Evolutionary conservation across 441 rosid species (phyloP), one percentile per base, ranked within the genome.

Genomic region (Populus hybrid): DNA sequence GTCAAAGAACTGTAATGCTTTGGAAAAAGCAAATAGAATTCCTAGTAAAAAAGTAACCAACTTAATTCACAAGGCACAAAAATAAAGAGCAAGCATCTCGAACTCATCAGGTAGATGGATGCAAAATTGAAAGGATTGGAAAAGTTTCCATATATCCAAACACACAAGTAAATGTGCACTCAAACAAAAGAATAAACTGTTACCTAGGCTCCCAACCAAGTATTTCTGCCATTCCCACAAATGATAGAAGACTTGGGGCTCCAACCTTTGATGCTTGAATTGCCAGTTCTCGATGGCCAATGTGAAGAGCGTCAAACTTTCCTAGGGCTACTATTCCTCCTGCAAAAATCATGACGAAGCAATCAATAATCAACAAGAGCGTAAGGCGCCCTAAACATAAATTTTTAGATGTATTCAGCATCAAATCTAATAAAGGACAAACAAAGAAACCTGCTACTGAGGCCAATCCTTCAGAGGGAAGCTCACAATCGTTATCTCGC

Each of bases 121-220:
- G n/a, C 12, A 57, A 66, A 42, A 21, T 23, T 18, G 69, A 42
- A 40, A 30, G 36, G 34, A 18, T 18, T 42, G 35, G 21, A 53
- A 53, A 53, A 12, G 21, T 53, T 18, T 53, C 9, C 21, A 53
- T 53, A 53, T 20, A 53, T 4, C 23, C 28, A 69, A 0, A 36
- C 8, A 67, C 21, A 67, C 12, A 21, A 16, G 38, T 46, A n/a
- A 34, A 24, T n/a, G 5, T 1, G 28, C 20, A 10, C 8, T n/a
- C 46, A 28, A 36, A 2, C 42, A 57, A 18, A 50, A 63, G 26
- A 26, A 70, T 57, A 50, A 18, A 72, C 36, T 21, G 70, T n/a
- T 79, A 94, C 97, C 98, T 89, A 69, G 92, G 95, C 79, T 89
- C 93, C 96, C 97, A 94, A 69, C 96, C 96, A 81, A 94, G 82